Base-by-base conservation (phyloP, 495 filamentous ascomycete species). In the Tuber calosporum region DNA sequence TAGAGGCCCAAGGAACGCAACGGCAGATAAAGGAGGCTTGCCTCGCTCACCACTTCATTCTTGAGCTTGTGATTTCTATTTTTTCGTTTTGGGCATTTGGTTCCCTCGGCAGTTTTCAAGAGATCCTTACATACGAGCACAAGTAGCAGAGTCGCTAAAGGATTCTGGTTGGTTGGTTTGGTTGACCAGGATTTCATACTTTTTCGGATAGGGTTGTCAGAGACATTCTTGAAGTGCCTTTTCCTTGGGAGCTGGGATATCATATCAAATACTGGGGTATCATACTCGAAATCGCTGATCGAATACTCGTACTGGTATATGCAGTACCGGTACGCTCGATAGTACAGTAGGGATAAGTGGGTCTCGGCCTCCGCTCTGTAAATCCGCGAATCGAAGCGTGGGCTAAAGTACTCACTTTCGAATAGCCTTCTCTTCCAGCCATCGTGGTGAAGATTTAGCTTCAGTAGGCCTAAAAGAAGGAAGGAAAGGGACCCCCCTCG, bases 41-140 rank as follows among this genome's bases (percentile, higher is more conserved):
- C 53, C 53, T 62, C 26, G 4, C 53, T 62, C 53, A 8, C 48
- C 26, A 11, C 11, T 62, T 62, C 7, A 34, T 62, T 62, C 34
- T 34, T 62, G 53, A 34, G 53, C 53, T 62, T 30, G 53, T 62
- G 53, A 62, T 62, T 58, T 58, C 48, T 34, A 26, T 62, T 30
- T 8, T 17, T 15, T 30, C 34, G 11, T 62, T 62, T 62, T 62
- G 53, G 4, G 53, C 53, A 34, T 34, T 34, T 62, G 26, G 53
- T 62, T 30, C 26, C 53, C 53, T 34, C 53, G 53, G 53, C 53
- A 62, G 53, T 62, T 62, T 62, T 62, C 53, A 34, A 62, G 53
- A 62, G 1, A 62, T 34, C 53, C 26, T 34, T 62, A 62, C 53
- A 13, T 34, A 62, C 48, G 30, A 30, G 48, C 34, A n/a, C n/a